phyloP scores from a whole-genome alignment of 805 yeast species.

The Pachysolen tannophilus region DNA sequence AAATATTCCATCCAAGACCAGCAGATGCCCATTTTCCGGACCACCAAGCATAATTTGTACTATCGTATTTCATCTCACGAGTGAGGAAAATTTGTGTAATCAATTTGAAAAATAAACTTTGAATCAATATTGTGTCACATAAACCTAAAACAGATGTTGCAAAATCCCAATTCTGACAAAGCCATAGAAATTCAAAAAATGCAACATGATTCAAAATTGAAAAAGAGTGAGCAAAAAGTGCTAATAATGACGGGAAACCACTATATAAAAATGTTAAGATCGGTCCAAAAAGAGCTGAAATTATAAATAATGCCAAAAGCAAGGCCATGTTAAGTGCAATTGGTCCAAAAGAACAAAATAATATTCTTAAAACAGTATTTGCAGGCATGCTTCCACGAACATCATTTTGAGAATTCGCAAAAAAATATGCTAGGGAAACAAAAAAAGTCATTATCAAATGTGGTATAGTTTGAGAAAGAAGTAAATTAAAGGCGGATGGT shows the following conservation, averaged over 20 bases:
- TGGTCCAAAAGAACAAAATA: constrained; percentile 39
- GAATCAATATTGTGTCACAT: constrained; percentile 46
- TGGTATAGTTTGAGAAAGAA: constrained; percentile 33
- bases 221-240: constrained; percentile 45
- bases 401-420: constrained; percentile 47
- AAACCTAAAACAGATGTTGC: constrained; percentile 53
- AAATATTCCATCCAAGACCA: constrained; percentile 51
- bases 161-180: constrained; percentile 61
- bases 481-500: constrained; percentile 38
- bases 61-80: constrained; percentile 54
- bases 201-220: constrained; percentile 46
- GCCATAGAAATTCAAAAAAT: constrained; percentile 57
- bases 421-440: constrained; percentile 39
- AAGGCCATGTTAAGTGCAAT: constrained; percentile 33
- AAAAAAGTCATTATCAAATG: constrained; percentile 25
- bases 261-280: constrained; percentile 32
- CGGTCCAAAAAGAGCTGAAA: constrained; percentile 46
- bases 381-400: constrained; percentile 22
- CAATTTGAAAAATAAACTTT: constrained; percentile 46
- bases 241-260: constrained; percentile 42
- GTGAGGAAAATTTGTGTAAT: constrained; percentile 44
- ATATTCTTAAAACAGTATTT: constrained; percentile 34
- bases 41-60: constrained; percentile 70
- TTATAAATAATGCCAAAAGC: constrained; percentile 29
- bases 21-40: constrained; percentile 63